These are phyloP conservation scores for Trifolium subterraneum DNA, from an alignment of 306 rosid species.

Conservation along the genomic window DNA sequence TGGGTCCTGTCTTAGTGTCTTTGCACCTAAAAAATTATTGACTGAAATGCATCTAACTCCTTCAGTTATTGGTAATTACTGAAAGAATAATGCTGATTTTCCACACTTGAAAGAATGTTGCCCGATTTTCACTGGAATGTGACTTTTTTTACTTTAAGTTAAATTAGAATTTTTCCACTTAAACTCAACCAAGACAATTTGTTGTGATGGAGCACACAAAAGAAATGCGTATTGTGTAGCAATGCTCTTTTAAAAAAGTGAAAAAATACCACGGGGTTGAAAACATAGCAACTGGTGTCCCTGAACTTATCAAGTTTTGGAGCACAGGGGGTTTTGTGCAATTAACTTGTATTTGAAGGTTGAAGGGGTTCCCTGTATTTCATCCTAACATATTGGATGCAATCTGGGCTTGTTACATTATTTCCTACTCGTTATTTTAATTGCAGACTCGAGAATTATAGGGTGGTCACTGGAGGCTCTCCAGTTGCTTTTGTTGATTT, in stretches of 20 bases:
- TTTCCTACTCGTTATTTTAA: constrained; percentile 3
- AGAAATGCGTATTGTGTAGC: not conserved
- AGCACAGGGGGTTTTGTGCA: not conserved
- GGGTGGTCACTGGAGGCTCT: constrained; percentile 10
- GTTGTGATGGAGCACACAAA: not conserved
- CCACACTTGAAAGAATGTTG: not conserved
- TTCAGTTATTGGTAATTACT: constrained; percentile 22
- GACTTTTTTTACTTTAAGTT: not conserved
- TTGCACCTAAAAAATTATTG: constrained; percentile 24
- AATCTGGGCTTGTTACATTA: constrained; percentile 5
- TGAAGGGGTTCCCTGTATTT: constrained; percentile 14
- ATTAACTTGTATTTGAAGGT: constrained; percentile 20
- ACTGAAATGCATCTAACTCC: constrained; percentile 11
- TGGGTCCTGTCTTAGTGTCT: not conserved
- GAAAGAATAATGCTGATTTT: constrained; percentile 9
- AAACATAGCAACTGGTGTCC: constrained; percentile 2
- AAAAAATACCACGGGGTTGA: not conserved
- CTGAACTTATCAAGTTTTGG: constrained; percentile 11
- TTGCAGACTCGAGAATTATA: not conserved
- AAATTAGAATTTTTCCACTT: constrained; percentile 1
- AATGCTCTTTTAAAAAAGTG: constrained; percentile 7
- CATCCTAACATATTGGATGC: not conserved
- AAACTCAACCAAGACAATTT: constrained; percentile 14
- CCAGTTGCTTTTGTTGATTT: constrained; percentile 25
- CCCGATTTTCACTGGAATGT: not conserved